Conservation (phyloP, 345 rosid species). For the Hibiscus trionum region DNA sequence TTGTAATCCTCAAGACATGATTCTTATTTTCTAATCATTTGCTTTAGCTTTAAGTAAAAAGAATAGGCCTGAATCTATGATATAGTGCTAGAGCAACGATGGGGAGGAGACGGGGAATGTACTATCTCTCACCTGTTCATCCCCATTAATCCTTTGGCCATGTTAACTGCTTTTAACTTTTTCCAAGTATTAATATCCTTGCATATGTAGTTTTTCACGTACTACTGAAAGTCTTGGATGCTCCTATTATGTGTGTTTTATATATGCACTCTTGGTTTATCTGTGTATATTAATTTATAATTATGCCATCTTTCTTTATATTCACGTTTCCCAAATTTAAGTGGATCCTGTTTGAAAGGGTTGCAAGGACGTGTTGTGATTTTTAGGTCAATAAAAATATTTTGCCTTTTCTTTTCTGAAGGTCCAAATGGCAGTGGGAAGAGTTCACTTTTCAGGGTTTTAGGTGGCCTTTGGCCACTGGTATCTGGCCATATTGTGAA, state of each 20-base stretch:
- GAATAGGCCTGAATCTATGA: no score
- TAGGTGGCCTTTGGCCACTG: conserved; percentile 99
- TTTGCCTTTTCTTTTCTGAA: conserved; percentile 23
- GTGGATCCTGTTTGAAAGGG: neutral
- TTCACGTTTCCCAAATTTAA: neutral
- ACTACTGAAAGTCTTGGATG: no score
- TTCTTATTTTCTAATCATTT: no score
- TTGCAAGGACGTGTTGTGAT: neutral
- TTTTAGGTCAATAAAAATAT: neutral
- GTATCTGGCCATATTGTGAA: conserved; percentile 87
- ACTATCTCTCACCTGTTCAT: no score
- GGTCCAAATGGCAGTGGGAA: conserved; percentile 99
- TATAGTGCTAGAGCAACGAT: no score
- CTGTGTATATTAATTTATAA: neutral
- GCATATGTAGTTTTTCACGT: no score
- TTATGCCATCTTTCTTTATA: neutral
- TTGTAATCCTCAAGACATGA: no score
- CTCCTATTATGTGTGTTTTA: neutral
- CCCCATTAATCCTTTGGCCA: no score
- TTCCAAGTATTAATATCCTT: no score
- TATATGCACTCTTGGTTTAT: neutral
- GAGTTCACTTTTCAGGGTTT: conserved; percentile 97
- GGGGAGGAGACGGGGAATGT: no score
- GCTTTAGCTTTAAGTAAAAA: no score
- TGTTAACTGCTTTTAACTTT: no score